Evolutionary conservation across 2,329 filamentous ascomycete species (phyloP), one percentile per base, ranked within the genome.

Genomic region (Lomentospora prolificans): DNA sequence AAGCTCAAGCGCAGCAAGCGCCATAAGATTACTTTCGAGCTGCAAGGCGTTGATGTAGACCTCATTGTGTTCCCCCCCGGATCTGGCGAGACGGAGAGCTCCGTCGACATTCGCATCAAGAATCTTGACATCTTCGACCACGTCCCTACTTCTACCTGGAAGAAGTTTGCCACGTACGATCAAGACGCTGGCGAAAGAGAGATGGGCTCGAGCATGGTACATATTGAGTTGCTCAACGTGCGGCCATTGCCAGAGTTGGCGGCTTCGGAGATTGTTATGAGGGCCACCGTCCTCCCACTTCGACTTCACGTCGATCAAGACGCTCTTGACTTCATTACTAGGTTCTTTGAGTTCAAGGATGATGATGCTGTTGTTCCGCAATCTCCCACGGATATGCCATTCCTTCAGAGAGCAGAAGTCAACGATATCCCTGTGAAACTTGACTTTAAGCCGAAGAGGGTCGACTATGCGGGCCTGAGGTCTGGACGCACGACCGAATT

Each of bases 321-420:
- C 69, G 92, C 94, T 1, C 79, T 99, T 3, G 94, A 99, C 67
- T 99, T 99, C 66, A 89, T 99, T 66, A 95, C 88, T 1, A 84
- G 94, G 2, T 99, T 99, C 75, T 99, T 99, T 64, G 91, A 95
- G 64, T 99, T 99, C 77, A 95, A 96, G 65, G 90, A 96, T 62
- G 87, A 91, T 41, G 73, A 73, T 1, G 71, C 72, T 7, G 74
- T 79, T 0, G 71, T 74, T 3, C 76, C 82, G 28, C 71, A 75
- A 2, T 79, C 82, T 1, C 78, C 83, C 2, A 84, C 84, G 50
- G 90, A 95, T 55, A 73, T 86, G 5, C 89, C 90, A 0, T 99
- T 96, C 69, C 75, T 99, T 1, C 92, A 97, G 66, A 82, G 94
- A 55, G 86, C 90, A 1, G 94, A 97, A 70, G 79, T 99, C 50